A percentile compares a stretch with the other conserved stretches of the same genome.
Conservation (phyloP, 2,329 filamentous ascomycete genomes). For the Phaeophleospora eucalypticola region DNA sequence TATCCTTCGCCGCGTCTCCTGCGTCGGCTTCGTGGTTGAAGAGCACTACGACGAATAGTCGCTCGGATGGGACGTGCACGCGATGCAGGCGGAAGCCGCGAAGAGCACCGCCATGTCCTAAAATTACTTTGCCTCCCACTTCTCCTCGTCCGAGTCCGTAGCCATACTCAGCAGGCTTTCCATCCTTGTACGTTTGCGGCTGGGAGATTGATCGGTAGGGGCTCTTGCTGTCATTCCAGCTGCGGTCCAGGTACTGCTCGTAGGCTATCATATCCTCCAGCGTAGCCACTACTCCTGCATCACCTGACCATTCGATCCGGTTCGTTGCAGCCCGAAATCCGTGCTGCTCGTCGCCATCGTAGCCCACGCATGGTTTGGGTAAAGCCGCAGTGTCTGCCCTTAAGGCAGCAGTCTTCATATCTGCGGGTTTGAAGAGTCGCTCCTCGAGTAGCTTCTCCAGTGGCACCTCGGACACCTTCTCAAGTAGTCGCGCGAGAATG, state of each 20-base stretch:
- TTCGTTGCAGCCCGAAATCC: slow-evolving; percentile 39
- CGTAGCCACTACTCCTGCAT: slow-evolving; percentile 44
- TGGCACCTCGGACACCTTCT: slow-evolving; percentile 35
- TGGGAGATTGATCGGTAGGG: slow-evolving; percentile 34
- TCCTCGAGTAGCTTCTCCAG: slow-evolving; percentile 37
- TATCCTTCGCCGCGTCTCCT: slow-evolving; percentile 25
- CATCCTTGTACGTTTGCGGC: slow-evolving; percentile 34
- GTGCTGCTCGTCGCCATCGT: slow-evolving; percentile 39
- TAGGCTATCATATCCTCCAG: slow-evolving; percentile 47
- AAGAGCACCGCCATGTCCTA: slow-evolving; percentile 43
- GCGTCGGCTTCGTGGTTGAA: slow-evolving; percentile 39
- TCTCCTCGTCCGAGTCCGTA: slow-evolving; percentile 34
- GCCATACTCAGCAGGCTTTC: slow-evolving; percentile 35
- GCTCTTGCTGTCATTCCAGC: slow-evolving; percentile 31
- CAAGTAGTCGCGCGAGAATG: slow-evolving; percentile 37
- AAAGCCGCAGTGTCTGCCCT: slow-evolving; percentile 36
- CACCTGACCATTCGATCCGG: slow-evolving; percentile 45
- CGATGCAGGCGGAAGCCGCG: slow-evolving; percentile 40
- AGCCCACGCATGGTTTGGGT: slow-evolving; percentile 41
- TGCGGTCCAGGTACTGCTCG: slow-evolving; percentile 39
- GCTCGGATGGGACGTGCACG: slow-evolving; percentile 33
- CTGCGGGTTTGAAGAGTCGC: slow-evolving; percentile 39
- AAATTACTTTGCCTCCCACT: slow-evolving; percentile 25
- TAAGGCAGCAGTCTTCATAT: slow-evolving; percentile 41
- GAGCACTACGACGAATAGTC: slow-evolving; percentile 39